A percentile compares a stretch with the other conserved stretches of the same genome.
phyloP scores from a whole-genome alignment of 495 filamentous ascomycete genomes.

The Aspergillus mulundensis region DNA sequence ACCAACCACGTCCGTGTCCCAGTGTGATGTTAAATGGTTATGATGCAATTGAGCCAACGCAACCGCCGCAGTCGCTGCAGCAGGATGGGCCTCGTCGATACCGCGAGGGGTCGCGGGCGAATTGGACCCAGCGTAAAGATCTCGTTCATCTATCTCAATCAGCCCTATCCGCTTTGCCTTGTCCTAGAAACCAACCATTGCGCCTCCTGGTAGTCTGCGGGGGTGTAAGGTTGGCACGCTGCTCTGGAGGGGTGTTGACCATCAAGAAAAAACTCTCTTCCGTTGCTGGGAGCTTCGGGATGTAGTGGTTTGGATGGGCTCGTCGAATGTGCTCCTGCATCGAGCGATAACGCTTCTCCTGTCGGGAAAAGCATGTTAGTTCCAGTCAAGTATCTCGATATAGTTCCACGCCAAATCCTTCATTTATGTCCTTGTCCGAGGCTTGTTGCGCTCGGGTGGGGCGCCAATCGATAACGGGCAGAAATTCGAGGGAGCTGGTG shows the following conservation, averaged over 20 bases:
- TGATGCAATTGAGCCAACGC: slow-evolving; percentile 85
- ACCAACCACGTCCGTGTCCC: slow-evolving; percentile 81
- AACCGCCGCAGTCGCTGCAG: slow-evolving; percentile 74
- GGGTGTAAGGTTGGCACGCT: slow-evolving; percentile 59
- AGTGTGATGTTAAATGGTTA: slow-evolving; percentile 74
- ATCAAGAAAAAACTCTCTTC: slow-evolving; percentile 97
- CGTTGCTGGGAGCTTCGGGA: slow-evolving; percentile 96
- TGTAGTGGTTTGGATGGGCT: slow-evolving; percentile 96
- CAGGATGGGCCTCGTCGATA: slow-evolving; percentile 67
- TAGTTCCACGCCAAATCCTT: background rate
- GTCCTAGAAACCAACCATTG: slow-evolving; percentile 27
- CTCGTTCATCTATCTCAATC: slow-evolving; percentile 41
- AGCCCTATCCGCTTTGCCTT: slow-evolving; percentile 19
- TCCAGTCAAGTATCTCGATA: background rate
- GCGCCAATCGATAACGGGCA: slow-evolving; percentile 10
- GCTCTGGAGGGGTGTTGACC: slow-evolving; percentile 84
- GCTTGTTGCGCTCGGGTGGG: background rate
- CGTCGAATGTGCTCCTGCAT: slow-evolving; percentile 99
- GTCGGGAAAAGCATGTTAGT: slow-evolving; percentile 28
- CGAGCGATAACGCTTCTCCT: slow-evolving; percentile 97
- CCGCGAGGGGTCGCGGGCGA: slow-evolving; percentile 67
- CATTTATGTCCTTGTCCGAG: background rate
- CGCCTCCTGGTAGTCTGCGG: slow-evolving; percentile 40
- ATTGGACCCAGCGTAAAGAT: slow-evolving; percentile 62
- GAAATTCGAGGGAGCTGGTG: background rate